These are phyloP conservation scores for Uromyces viciae-fabae DNA, from an alignment of 1,284 basidiomycete genomes.

Conservation along the genomic window DNA sequence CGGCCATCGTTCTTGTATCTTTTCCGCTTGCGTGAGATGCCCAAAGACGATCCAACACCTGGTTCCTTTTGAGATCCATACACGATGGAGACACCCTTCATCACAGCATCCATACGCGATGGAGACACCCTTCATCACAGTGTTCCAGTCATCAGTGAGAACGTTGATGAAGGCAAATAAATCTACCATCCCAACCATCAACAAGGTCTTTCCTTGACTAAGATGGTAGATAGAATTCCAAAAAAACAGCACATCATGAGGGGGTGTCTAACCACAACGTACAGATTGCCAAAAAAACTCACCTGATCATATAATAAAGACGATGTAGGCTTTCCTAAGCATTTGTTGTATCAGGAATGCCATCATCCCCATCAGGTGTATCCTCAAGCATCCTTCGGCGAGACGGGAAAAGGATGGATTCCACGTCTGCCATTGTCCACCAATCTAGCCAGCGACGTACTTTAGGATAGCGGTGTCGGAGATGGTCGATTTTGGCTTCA, in stretches of 20 bases:
- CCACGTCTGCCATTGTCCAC: conserved; percentile 1
- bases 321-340: background rate
- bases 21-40: background rate
- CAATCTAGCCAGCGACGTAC: background rate
- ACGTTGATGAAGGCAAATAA: too few species aligned
- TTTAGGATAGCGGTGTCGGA: background rate
- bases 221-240: too few species aligned
- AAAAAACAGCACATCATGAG: too few species aligned
- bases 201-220: too few species aligned
- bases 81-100: background rate
- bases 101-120: too few species aligned
- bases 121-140: too few species aligned
- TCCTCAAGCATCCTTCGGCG: background rate
- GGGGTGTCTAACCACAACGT: too few species aligned
- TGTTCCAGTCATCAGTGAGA: too few species aligned
- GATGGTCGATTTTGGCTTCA: background rate
- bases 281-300: too few species aligned
- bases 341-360: background rate
- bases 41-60: background rate
- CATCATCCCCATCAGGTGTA: background rate
- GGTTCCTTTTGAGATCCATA: background rate
- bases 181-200: too few species aligned
- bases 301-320: background rate
- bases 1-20: too few species aligned
- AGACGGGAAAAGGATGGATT: background rate